Percentiles rank a stretch among this genome's conserved stretches.
phyloP scores from a whole-genome alignment of 2,329 filamentous ascomycete genomes.

The Colletotrichum musicola region DNA sequence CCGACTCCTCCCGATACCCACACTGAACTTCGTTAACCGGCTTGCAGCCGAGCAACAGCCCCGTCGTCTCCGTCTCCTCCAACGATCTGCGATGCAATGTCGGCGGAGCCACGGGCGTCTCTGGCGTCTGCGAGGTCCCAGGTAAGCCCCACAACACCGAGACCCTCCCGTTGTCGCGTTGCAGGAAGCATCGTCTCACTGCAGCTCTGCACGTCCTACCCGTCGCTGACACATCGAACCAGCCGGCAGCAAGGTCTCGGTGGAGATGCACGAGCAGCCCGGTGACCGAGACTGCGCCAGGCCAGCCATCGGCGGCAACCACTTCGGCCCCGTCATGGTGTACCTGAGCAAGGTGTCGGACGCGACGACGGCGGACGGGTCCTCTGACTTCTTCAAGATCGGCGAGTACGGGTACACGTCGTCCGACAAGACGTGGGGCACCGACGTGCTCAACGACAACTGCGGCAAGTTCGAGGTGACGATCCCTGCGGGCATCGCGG shows the following conservation, averaged over 20 bases:
- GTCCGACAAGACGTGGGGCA: constrained; percentile 11
- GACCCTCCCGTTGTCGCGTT: neutral
- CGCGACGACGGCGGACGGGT: constrained; percentile 56
- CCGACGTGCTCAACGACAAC: constrained; percentile 26
- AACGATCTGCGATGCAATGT: constrained; percentile 59
- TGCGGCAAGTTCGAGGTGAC: constrained; percentile 9
- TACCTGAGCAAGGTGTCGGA: constrained; percentile 63
- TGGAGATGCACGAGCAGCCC: constrained; percentile 59
- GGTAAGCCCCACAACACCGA: constrained; percentile 10
- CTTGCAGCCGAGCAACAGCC: constrained; percentile 50
- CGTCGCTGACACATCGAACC: neutral
- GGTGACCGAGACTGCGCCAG: constrained; percentile 55
- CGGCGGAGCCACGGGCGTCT: constrained; percentile 49
- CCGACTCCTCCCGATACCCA: neutral
- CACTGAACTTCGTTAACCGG: neutral
- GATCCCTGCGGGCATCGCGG: constrained; percentile 54
- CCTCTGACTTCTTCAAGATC: constrained; percentile 64
- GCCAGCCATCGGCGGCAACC: constrained; percentile 64
- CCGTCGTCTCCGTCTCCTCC: constrained; percentile 53
- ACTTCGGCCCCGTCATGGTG: constrained; percentile 62
- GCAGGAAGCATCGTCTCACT: neutral
- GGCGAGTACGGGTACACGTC: constrained; percentile 52
- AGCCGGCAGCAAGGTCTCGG: constrained; percentile 53
- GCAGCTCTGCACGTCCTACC: neutral
- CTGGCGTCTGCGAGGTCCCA: constrained; percentile 33